These are phyloP conservation scores for Rhododendron molle DNA, from an alignment of 148 eudicot species.

Conservation along the genomic window DNA sequence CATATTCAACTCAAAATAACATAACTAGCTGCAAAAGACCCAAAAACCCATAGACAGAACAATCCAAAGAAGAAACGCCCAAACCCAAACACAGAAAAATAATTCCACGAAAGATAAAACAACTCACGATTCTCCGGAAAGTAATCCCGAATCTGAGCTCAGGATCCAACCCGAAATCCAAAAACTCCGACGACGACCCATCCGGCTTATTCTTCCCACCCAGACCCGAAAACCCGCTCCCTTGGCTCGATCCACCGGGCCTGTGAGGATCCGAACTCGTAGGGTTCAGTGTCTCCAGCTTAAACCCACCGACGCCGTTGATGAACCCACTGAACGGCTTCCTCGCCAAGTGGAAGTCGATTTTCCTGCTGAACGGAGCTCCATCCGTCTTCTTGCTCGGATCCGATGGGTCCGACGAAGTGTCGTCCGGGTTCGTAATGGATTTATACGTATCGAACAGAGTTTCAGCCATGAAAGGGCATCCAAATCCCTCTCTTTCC, in stretches of 20 bases:
- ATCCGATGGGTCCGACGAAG: background rate
- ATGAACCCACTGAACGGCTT: slow-evolving; percentile 33
- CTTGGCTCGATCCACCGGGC: slow-evolving; percentile 2
- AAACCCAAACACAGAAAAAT: background rate
- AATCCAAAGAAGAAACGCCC: background rate
- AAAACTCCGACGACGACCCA: slow-evolving; percentile 24
- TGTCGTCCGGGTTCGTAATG: background rate
- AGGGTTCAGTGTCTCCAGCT: slow-evolving; percentile 61
- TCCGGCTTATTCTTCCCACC: slow-evolving; percentile 19
- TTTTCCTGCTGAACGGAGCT: slow-evolving; percentile 18
- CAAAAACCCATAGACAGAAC: background rate
- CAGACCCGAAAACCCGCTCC: background rate
- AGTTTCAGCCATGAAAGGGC: slow-evolving; percentile 8
- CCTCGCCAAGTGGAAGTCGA: slow-evolving; percentile 53
- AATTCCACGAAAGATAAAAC: background rate
- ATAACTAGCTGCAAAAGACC: background rate
- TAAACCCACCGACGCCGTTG: slow-evolving; percentile 30
- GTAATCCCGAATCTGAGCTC: slow-evolving; percentile 51
- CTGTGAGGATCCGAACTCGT: slow-evolving; percentile 3
- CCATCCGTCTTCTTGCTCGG: background rate
- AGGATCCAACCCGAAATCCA: slow-evolving; percentile 44
- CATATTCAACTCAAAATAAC: background rate
- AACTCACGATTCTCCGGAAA: slow-evolving; percentile 58
- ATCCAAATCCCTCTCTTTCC: background rate
- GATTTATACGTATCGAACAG: background rate